phyloP scores from a whole-genome alignment of 495 filamentous ascomycete species.

The Bombardia bombarda region DNA sequence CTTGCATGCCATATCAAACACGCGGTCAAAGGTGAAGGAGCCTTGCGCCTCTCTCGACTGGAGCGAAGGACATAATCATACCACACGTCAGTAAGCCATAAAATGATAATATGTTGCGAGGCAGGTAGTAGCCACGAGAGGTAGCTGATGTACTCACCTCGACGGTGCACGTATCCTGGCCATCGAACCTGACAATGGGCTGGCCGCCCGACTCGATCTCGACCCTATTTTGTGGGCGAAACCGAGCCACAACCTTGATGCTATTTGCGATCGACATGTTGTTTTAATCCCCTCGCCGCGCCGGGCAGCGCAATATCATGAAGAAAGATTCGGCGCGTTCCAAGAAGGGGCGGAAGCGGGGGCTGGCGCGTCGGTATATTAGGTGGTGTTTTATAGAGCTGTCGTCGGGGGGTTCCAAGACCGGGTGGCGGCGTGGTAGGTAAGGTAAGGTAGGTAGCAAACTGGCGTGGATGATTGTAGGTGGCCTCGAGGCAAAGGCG shows the following conservation, averaged over 20 bases:
- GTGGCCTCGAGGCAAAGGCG: too few relatives aligned
- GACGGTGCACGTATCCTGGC: conserved; percentile 80
- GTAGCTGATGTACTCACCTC: conserved; percentile 73
- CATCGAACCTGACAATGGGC: conserved; percentile 81
- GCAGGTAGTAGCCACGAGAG: too few relatives aligned
- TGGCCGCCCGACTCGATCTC: conserved; percentile 85
- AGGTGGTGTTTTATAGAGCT: too few relatives aligned
- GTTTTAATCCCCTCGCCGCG: conserved; percentile 26
- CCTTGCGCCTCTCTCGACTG: conserved; percentile 79
- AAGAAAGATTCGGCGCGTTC: too few relatives aligned
- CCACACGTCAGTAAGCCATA: conserved; percentile 4
- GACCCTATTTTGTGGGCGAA: conserved; percentile 91
- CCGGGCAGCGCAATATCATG: conserved; percentile 29
- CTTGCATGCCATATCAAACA: conserved; percentile 84
- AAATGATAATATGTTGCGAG: neutral
- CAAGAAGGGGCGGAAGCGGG: too few relatives aligned
- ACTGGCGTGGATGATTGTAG: too few relatives aligned
- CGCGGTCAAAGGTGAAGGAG: conserved; percentile 92
- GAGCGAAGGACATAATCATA: neutral
- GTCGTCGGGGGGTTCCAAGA: too few relatives aligned
- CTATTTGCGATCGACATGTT: conserved; percentile 47
- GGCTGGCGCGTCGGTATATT: too few relatives aligned
- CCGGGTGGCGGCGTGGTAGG: too few relatives aligned
- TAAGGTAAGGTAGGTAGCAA: too few relatives aligned
- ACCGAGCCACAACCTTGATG: conserved; percentile 86